Evolutionary conservation across 805 yeast species (phyloP).

Genomic region (Saccharomycopsis javanensis): DNA sequence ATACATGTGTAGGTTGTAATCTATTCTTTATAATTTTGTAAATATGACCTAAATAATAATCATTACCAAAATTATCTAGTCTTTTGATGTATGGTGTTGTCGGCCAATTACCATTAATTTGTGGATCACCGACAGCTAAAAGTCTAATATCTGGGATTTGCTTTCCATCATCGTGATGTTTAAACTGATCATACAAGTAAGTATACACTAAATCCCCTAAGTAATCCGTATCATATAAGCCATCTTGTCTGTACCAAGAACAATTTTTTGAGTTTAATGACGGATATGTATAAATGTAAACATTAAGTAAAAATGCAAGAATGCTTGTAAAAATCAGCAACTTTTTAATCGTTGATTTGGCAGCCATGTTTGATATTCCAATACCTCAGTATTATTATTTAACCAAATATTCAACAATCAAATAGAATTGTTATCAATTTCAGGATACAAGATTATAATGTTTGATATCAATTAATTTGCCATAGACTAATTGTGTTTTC

Average conservation of each 20-base stretch:
- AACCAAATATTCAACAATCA: background rate
- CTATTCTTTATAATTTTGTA: slow-evolving; percentile 54
- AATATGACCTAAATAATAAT: slow-evolving; percentile 78
- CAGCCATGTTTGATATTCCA: background rate
- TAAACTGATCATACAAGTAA: slow-evolving; percentile 22
- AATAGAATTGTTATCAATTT: too few species aligned
- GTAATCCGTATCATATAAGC: slow-evolving; percentile 17
- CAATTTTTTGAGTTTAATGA: slow-evolving; percentile 46
- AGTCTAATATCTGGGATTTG: slow-evolving; percentile 44
- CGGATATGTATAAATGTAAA: slow-evolving; percentile 70
- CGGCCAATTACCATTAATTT: slow-evolving; percentile 82
- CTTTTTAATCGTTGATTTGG: background rate
- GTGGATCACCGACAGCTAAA: slow-evolving; percentile 92
- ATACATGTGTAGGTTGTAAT: slow-evolving; percentile 67
- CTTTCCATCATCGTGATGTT: slow-evolving; percentile 13
- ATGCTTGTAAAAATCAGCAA: slow-evolving; percentile 15
- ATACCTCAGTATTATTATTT: too few species aligned
- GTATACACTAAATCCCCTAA: slow-evolving; percentile 22
- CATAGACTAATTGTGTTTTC: too few species aligned
- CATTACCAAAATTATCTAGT: slow-evolving; percentile 84
- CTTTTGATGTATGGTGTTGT: slow-evolving; percentile 60
- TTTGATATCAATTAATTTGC: too few species aligned
- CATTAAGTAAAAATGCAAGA: slow-evolving; percentile 40
- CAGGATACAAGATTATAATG: too few species aligned
- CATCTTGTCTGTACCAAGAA: slow-evolving; percentile 39